A percentile compares a stretch with the other conserved stretches of the same genome.
phyloP scores from a whole-genome alignment of 2,329 filamentous ascomycete species.

The Epichloe bromicola region DNA sequence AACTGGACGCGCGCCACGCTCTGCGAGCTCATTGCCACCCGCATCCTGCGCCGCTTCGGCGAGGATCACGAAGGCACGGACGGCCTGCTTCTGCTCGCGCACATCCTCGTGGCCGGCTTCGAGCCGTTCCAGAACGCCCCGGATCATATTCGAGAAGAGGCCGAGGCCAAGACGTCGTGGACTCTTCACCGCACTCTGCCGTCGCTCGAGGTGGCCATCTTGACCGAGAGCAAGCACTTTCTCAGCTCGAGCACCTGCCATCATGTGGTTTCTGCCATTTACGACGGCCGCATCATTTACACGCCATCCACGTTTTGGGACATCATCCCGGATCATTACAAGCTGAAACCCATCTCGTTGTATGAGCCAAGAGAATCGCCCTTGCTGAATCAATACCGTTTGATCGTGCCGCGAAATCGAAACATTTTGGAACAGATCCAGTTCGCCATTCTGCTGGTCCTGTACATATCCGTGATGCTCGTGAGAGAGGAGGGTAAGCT shows the following conservation, averaged over 20 bases:
- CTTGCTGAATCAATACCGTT: constrained; percentile 70
- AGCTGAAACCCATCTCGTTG: constrained; percentile 66
- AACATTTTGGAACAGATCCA: constrained; percentile 64
- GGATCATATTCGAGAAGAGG: constrained; percentile 46
- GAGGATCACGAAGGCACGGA: constrained; percentile 61
- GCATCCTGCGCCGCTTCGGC: constrained; percentile 64
- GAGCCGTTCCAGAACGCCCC: constrained; percentile 79
- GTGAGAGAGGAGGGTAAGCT: constrained; percentile 45
- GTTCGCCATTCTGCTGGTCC: constrained; percentile 52
- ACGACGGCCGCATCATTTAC: constrained; percentile 67
- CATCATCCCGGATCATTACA: constrained; percentile 76
- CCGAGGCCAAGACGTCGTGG: constrained; percentile 34
- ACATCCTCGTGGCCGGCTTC: constrained; percentile 72
- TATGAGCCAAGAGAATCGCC: constrained; percentile 68
- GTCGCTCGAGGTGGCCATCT: constrained; percentile 69
- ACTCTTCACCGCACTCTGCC: constrained; percentile 50
- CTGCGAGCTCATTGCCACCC: constrained; percentile 68
- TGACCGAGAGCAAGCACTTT: constrained; percentile 70
- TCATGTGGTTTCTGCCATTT: constrained; percentile 72
- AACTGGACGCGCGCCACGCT: constrained; percentile 64
- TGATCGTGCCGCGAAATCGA: constrained; percentile 68
- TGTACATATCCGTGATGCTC: constrained; percentile 64
- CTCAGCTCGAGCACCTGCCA: constrained; percentile 67
- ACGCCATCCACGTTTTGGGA: constrained; percentile 73
- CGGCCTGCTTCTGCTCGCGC: constrained; percentile 60